Conservation (phyloP, 208 protist genomes). For the Acanthamoeba healyi region DNA sequence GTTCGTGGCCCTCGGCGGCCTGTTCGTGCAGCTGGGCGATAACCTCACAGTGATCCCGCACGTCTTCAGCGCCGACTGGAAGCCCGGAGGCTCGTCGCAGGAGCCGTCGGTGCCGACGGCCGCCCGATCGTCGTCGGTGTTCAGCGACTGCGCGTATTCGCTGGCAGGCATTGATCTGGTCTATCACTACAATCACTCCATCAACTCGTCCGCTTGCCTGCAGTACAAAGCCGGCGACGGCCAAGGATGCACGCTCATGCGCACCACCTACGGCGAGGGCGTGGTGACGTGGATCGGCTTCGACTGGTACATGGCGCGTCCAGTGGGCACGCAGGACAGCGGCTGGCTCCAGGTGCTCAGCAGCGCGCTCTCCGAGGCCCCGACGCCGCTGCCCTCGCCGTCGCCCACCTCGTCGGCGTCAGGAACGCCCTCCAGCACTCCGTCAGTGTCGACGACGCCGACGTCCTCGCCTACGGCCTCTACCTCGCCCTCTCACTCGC, state of each 20-base stretch:
- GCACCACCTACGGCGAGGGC: neutral
- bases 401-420: neutral
- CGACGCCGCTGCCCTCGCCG: neutral
- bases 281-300: neutral
- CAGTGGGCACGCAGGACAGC: neutral
- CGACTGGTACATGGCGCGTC: slow-evolving; percentile 15
- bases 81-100: neutral
- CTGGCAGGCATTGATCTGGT: slow-evolving; percentile 2
- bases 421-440: neutral
- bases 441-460: neutral
- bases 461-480: neutral
- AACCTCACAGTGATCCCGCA: neutral
- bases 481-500: neutral
- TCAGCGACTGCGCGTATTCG: neutral
- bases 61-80: neutral
- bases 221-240: neutral
- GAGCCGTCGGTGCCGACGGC: neutral
- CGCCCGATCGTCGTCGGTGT: neutral
- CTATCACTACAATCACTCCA: neutral
- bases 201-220: neutral
- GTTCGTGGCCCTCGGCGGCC: slow-evolving; percentile 18
- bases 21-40: slow-evolving; percentile 14
- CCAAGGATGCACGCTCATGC: neutral
- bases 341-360: neutral
- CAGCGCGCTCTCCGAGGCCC: neutral